These are phyloP conservation scores for Mycocentrospora acerina DNA, from an alignment of 2,329 filamentous ascomycete genomes.

Conservation along the genomic window DNA sequence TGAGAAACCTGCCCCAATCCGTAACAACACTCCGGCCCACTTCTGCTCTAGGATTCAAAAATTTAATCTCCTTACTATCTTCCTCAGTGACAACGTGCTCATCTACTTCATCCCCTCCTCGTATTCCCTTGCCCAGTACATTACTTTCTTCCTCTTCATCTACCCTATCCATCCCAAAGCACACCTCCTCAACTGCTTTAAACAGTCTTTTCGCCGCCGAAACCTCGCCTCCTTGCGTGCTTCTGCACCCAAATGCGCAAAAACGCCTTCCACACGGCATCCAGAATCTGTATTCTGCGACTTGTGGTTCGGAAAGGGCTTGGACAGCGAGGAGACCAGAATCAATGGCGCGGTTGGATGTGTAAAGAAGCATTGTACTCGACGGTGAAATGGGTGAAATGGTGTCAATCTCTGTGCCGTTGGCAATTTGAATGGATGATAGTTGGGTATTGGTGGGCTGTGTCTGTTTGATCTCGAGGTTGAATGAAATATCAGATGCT, in stretches of 20 bases:
- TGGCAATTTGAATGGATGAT: slow-evolving; percentile 28
- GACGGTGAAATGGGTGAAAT: slow-evolving; percentile 27
- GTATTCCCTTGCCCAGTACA: not conserved
- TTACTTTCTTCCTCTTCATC: not conserved
- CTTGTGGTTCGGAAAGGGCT: slow-evolving; percentile 33
- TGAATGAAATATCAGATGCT: slow-evolving; percentile 2
- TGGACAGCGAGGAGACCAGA: slow-evolving; percentile 31
- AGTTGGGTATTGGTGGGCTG: slow-evolving; percentile 2
- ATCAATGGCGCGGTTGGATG: slow-evolving; percentile 28
- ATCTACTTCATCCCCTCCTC: slow-evolving; percentile 7
- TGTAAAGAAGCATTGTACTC: slow-evolving; percentile 34
- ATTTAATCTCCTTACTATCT: not conserved
- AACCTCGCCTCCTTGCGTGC: slow-evolving; percentile 26
- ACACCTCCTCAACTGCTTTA: slow-evolving; percentile 21
- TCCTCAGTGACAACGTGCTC: too few species aligned
- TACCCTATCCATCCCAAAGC: slow-evolving; percentile 3
- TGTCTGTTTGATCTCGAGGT: too few species aligned
- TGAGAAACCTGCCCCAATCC: slow-evolving; percentile 16
- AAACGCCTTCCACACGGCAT: slow-evolving; percentile 30
- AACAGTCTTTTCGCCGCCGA: slow-evolving; percentile 36
- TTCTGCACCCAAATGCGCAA: slow-evolving; percentile 38
- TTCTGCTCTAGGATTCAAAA: not conserved
- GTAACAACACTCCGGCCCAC: slow-evolving; percentile 12
- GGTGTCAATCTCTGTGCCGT: slow-evolving; percentile 27
- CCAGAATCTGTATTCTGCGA: slow-evolving; percentile 43